Conservation (phyloP, 2,329 filamentous ascomycete species). For the Cercospora sojina region DNA sequence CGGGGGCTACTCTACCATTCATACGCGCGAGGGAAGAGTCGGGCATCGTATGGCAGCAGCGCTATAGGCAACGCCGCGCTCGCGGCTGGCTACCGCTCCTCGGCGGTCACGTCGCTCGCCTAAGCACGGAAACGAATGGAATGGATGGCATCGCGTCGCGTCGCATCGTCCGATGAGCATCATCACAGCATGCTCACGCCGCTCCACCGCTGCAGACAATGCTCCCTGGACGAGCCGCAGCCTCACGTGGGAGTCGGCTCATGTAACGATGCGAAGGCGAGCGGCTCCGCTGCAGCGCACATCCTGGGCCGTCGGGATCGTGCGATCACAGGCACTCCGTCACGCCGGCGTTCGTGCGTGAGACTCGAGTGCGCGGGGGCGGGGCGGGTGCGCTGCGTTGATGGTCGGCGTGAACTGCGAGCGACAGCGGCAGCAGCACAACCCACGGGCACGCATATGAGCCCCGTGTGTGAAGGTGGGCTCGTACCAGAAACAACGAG, state of each 20-base stretch:
- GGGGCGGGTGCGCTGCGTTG: background rate
- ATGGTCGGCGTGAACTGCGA: background rate
- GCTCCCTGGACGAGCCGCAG: background rate
- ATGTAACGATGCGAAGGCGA: background rate
- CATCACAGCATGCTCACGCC: background rate
- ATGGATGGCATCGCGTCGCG: background rate
- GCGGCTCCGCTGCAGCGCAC: background rate
- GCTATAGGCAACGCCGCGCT: background rate
- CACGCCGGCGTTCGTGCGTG: constrained; percentile 2
- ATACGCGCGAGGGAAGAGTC: background rate
- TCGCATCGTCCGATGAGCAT: background rate
- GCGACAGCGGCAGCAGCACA: background rate
- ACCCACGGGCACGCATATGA: background rate
- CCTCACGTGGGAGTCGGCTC: background rate
- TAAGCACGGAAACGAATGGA: background rate
- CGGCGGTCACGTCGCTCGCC: background rate
- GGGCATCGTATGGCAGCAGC: background rate
- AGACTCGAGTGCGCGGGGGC: background rate
- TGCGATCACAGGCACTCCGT: background rate
- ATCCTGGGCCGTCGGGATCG: background rate
- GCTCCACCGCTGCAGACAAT: background rate
- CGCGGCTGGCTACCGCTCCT: constrained; percentile 3
- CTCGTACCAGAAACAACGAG: background rate
- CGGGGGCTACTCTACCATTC: background rate
- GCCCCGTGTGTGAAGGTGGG: background rate